Evolutionary conservation across 2,329 filamentous ascomycete genomes (phyloP), one percentile per base, ranked within the genome.

Genomic region (Pseudogymnoascus sp.): DNA sequence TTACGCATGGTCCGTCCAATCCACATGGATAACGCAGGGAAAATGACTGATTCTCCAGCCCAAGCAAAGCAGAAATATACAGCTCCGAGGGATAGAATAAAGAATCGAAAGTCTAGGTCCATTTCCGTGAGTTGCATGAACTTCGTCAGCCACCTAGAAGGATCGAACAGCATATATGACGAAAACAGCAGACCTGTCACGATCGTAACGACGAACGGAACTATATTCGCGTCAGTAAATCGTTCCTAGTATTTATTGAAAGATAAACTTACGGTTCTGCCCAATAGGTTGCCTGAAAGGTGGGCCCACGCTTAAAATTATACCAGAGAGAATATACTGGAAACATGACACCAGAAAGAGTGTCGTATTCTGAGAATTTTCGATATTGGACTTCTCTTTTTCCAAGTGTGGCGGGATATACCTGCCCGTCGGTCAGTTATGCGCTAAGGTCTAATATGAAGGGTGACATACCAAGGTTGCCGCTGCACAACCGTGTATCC

Each of bases 281-380:
- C 79, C 79, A 79, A 92, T 91, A 14, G 85, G 83, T 70, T 95
- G 89, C 62, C 95, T 83, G 77, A 96, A 99, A 0, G 95, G 95
- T 36, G 85, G 86, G 1, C 95, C 96, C n/a, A 95, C 91, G 69
- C 89, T 96, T 31, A 99, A 81, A 1, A 97, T 89, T 40, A 97
- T 82, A 3, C 91, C 95, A 0, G 91, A 90, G 21, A 97, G 81
- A 39, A 96, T 96, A 75, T 99, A 99, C 74, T 97, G 93, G 71
- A 93, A 97, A 74, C 92, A 97, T 1, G 90, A 96, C 4, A 93
- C 80, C 31, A 97, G 77, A 78, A 99, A 99, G 1, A 99, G 79
- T 0, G 89, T 86, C 0, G 93, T 96, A 71, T 99, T 97, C 71
- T 97, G 90, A 8, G 91, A 96, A 75, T 97, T 97, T 70, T 88